Evolutionary conservation across 768 basidiomycete species (phyloP), one percentile per base, ranked within the genome.

Genomic region (Tylopilus vinaceipallidus): DNA sequence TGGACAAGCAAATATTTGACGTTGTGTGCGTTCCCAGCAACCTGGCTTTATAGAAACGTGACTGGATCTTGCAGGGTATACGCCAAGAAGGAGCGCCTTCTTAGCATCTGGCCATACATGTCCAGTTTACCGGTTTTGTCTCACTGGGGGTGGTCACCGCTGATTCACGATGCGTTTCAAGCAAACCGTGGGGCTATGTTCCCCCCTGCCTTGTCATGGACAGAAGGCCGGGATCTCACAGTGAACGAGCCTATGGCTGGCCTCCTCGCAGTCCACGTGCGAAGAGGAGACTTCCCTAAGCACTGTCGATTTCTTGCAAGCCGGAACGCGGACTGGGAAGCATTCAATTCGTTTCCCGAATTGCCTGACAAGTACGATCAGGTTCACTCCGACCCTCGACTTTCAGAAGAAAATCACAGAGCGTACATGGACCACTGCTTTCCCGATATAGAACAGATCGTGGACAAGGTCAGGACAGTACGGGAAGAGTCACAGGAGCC

Each of bases 251-350:
- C 50, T 14, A 22, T 64, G 20, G 47, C 64, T 8, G 73, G 77
- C 19, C 61, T 78, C 0, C 65, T 81, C 16, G 76, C 67, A 14
- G 57, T 80, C 11, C 79, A 81, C 55, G 64, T 81, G 36, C 76
- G 79, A 6, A 69, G 78, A 24, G 79, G 79, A 6, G 79, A 79
- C 62, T 80, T 69, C 51, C 27, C 62, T 20, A 46, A 52, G 0
- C 78, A 80, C 62, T 81, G 79, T 60, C 43, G 49, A 10, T 52
- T 57, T 43, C 68, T 81, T 32, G 69, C 69, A 3, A 55, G 55
- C 27, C 59, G 58, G 53, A 59, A 57, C 24, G 52, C 70, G n/a
- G 58, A 59, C 4, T 79, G 67, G 68, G 68, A 70, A 41, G 73
- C 69, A 6, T 79, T 75, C 66, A 76, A 76, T 58, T 63, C 63